Conservation (phyloP, 1,284 basidiomycete species). For the Ceratobasidium sp. region DNA sequence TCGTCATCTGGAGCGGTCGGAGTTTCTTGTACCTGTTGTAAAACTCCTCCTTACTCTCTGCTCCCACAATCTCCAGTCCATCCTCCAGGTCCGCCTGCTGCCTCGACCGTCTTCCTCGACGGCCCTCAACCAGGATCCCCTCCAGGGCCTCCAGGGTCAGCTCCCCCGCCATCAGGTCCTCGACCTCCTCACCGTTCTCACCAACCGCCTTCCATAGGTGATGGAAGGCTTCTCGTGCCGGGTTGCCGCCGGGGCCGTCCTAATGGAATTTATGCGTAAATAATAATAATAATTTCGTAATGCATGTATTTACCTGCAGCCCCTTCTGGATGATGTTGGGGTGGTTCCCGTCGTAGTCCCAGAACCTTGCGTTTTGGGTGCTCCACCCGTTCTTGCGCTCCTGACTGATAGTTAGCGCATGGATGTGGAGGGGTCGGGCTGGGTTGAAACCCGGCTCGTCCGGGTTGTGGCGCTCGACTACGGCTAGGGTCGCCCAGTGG, state of each 20-base stretch:
- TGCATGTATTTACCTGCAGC: too few species aligned
- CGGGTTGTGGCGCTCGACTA: not conserved
- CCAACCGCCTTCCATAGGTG: too few species aligned
- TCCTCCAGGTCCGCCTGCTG: not conserved
- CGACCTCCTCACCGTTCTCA: too few species aligned
- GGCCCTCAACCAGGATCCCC: not conserved
- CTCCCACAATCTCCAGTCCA: not conserved
- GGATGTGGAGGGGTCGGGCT: not conserved
- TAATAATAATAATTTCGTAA: too few species aligned
- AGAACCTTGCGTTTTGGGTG: not conserved
- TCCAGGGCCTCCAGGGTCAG: too few species aligned
- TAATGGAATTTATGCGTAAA: too few species aligned
- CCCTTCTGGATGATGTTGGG: not conserved
- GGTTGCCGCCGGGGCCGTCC: not conserved
- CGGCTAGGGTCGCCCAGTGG: not conserved
- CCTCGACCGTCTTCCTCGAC: not conserved
- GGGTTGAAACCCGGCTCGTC: not conserved
- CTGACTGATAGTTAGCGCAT: not conserved
- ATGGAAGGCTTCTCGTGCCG: not conserved
- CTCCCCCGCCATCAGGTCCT: too few species aligned
- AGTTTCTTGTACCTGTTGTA: not conserved
- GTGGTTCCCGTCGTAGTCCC: not conserved
- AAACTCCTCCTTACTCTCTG: not conserved
- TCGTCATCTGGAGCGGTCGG: not conserved
- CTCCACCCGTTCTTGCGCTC: not conserved